These are phyloP conservation scores for Apiosordaria backusii DNA, from an alignment of 495 filamentous ascomycete genomes.

Conservation along the genomic window DNA sequence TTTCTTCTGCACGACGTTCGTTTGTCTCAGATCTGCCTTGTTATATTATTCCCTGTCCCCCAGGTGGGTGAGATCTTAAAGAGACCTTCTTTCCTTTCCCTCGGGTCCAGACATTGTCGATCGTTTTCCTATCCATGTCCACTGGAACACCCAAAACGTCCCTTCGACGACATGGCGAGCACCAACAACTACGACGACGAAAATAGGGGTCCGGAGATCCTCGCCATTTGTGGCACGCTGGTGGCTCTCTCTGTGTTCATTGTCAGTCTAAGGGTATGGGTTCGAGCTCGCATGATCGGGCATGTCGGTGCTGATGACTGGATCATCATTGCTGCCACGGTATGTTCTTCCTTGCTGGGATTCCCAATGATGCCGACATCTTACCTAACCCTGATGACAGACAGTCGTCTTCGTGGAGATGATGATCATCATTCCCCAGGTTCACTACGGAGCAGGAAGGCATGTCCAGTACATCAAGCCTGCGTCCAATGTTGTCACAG, in stretches of 20 bases:
- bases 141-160: not conserved
- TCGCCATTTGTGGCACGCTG: slow-evolving; percentile 18
- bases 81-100: not conserved
- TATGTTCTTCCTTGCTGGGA: slow-evolving; percentile 6
- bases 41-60: not conserved
- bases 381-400: not conserved
- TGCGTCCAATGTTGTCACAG: slow-evolving; percentile 22
- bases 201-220: slow-evolving; percentile 24
- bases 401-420: slow-evolving; percentile 27
- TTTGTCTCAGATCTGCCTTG: not conserved
- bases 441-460: slow-evolving; percentile 42
- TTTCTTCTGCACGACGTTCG: not conserved
- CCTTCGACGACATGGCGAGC: not conserved
- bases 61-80: not conserved
- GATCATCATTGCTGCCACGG: slow-evolving; percentile 26
- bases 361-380: not conserved
- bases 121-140: not conserved
- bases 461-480: slow-evolving; percentile 35
- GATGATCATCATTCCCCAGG: slow-evolving; percentile 38
- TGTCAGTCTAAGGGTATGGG: slow-evolving; percentile 12
- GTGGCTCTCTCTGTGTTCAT: slow-evolving; percentile 13
- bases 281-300: slow-evolving; percentile 14
- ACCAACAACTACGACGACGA: slow-evolving; percentile 3
- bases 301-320: slow-evolving; percentile 22
- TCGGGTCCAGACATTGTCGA: not conserved